Conservation (phyloP, 805 yeast genomes). For the Sugiyamaella chiloensis region DNA sequence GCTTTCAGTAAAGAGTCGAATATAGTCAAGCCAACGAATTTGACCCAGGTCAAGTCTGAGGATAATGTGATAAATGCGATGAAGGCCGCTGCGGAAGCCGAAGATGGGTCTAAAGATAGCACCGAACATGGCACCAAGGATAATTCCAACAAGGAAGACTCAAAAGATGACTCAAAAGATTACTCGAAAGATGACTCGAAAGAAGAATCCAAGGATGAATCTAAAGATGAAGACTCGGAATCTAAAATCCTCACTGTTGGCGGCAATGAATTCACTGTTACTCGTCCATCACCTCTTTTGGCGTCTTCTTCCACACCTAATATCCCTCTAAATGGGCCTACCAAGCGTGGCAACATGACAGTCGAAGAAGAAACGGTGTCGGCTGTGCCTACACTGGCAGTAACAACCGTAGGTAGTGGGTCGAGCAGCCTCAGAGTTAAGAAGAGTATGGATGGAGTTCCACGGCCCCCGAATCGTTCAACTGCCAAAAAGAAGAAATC, state of each 20-base stretch:
- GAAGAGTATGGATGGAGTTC: conserved; percentile 23
- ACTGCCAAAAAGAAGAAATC: conserved; percentile 41
- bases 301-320: conserved; percentile 10
- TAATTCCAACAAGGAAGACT: no score
- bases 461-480: conserved; percentile 12
- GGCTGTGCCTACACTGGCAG: conserved; percentile 40
- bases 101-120: no score
- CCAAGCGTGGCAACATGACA: conserved; percentile 36
- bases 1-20: no score
- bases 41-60: no score
- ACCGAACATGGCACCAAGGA: no score
- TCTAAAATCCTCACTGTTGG: not conserved
- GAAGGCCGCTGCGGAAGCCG: no score
- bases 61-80: no score
- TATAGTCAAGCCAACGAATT: no score
- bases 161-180: no score
- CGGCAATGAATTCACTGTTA: not conserved
- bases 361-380: conserved; percentile 65
- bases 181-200: not conserved
- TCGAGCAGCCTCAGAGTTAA: conserved; percentile 22
- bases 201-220: not conserved
- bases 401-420: conserved; percentile 20
- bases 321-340: conserved; percentile 7
- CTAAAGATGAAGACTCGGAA: not conserved
- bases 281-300: conserved; percentile 9